These are phyloP conservation scores for Graphilbum fragrans DNA, from an alignment of 2,329 filamentous ascomycete species.

Conservation along the genomic window DNA sequence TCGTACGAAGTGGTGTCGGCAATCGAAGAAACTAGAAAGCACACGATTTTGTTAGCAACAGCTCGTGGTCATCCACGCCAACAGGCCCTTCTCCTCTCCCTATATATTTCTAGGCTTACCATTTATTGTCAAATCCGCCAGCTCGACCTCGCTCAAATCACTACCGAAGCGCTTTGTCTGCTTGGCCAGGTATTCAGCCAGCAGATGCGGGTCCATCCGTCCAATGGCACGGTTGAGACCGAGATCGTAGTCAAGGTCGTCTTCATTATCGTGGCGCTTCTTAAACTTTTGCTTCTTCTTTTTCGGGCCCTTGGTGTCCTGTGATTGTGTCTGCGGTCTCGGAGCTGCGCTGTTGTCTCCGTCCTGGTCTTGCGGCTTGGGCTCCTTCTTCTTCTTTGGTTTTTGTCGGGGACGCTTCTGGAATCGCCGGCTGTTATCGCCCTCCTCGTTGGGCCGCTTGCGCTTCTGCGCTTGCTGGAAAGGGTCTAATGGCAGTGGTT, in stretches of 20 bases:
- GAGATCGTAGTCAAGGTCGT: slow-evolving; percentile 51
- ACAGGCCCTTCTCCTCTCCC: neutral
- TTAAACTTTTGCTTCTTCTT: slow-evolving; percentile 4
- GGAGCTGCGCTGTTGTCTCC: too few species aligned
- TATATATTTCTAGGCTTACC: slow-evolving; percentile 36
- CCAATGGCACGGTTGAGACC: slow-evolving; percentile 71
- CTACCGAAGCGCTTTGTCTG: slow-evolving; percentile 66
- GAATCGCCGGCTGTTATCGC: neutral
- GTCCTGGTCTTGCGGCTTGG: neutral
- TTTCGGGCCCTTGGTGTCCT: slow-evolving; percentile 5
- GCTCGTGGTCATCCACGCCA: neutral
- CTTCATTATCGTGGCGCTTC: slow-evolving; percentile 22
- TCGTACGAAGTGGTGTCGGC: slow-evolving; percentile 61
- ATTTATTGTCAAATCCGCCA: slow-evolving; percentile 70
- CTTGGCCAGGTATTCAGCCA: slow-evolving; percentile 78
- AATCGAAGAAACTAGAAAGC: slow-evolving; percentile 35
- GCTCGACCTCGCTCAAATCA: slow-evolving; percentile 71
- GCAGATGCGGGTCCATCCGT: slow-evolving; percentile 68
- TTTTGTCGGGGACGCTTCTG: neutral
- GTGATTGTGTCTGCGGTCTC: neutral
- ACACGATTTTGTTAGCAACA: neutral
- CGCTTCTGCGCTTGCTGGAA: neutral
- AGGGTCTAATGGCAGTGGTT: neutral
- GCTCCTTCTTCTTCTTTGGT: neutral
- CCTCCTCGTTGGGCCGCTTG: neutral